Conservation (phyloP, 2,329 filamentous ascomycete genomes). For the Neopestalotiopsis sp. region DNA sequence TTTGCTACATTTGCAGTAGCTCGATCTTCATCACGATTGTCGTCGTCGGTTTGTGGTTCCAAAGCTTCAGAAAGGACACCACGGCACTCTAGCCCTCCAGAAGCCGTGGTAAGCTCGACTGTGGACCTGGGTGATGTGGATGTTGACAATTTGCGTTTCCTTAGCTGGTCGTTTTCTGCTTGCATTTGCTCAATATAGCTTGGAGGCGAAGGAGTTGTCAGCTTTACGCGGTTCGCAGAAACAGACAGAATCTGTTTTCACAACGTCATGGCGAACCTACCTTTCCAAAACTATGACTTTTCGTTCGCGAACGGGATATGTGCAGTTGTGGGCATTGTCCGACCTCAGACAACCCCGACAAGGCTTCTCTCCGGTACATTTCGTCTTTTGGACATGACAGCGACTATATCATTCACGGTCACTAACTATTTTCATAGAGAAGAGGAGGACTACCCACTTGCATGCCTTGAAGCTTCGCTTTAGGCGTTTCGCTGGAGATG, state of each 20-base stretch:
- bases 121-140: slow-evolving; percentile 2
- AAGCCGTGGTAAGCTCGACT: slow-evolving; percentile 3
- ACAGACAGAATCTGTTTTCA: neutral
- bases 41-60: neutral
- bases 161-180: slow-evolving; percentile 26
- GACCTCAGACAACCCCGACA: slow-evolving; percentile 26
- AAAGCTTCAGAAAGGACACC: neutral
- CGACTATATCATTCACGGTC: slow-evolving; percentile 17
- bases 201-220: neutral
- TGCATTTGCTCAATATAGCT: slow-evolving; percentile 27
- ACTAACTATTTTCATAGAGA: neutral
- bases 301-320: slow-evolving; percentile 25
- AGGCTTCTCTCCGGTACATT: slow-evolving; percentile 27
- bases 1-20: slow-evolving; percentile 23
- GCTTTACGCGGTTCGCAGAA: neutral
- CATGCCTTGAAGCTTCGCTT: slow-evolving; percentile 23
- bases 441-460: slow-evolving; percentile 15
- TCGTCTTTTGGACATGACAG: slow-evolving; percentile 31
- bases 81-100: neutral
- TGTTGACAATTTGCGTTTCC: slow-evolving; percentile 7
- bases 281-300: slow-evolving; percentile 29
- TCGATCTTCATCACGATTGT: slow-evolving; percentile 20
- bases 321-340: slow-evolving; percentile 23
- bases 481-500: slow-evolving; percentile 19
- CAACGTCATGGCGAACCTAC: slow-evolving; percentile 7